A percentile compares a stretch with the other conserved stretches of the same genome.
These are phyloP conservation scores for Grosmannia clavigera DNA, from an alignment of 2,329 filamentous ascomycete genomes.

Conservation along the genomic window DNA sequence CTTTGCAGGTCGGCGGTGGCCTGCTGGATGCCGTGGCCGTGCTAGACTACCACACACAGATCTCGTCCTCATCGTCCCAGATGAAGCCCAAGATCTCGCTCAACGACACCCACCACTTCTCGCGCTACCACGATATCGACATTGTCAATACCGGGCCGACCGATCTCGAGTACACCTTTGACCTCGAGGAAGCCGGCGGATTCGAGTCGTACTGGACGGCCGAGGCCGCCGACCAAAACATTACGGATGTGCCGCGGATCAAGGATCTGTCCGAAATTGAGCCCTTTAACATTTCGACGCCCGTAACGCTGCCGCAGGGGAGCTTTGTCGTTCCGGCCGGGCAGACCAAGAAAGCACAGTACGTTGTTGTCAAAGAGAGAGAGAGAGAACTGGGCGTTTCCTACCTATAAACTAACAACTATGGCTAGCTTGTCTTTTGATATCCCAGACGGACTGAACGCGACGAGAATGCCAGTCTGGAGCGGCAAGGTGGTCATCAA, in stretches of 20 bases:
- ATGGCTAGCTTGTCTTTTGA: background rate
- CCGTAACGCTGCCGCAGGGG: conserved; percentile 4
- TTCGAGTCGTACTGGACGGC: conserved; percentile 13
- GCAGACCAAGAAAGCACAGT: conserved; percentile 14
- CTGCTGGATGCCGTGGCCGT: conserved; percentile 23
- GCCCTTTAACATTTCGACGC: no score
- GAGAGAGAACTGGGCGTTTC: no score
- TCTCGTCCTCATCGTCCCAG: conserved; percentile 26
- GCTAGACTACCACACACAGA: conserved; percentile 14
- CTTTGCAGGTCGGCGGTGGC: conserved; percentile 24
- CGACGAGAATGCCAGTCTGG: conserved; percentile 14
- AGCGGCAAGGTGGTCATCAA: conserved; percentile 22
- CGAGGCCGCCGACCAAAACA: background rate
- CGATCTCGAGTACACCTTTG: conserved; percentile 19
- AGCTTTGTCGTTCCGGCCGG: conserved; percentile 15
- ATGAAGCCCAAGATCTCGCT: conserved; percentile 27
- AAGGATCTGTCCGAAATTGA: background rate
- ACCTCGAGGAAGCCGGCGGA: conserved; percentile 20
- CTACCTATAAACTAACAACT: background rate
- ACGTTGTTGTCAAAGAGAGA: background rate
- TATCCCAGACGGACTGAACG: background rate
- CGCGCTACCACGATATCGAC: conserved; percentile 15
- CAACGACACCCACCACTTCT: conserved; percentile 31
- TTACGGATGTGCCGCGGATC: background rate
- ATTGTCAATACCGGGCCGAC: conserved; percentile 26